These are phyloP conservation scores for Oehlia diaphana DNA, from an alignment of 192 early-diverging fungal genomes.

Conservation along the genomic window DNA sequence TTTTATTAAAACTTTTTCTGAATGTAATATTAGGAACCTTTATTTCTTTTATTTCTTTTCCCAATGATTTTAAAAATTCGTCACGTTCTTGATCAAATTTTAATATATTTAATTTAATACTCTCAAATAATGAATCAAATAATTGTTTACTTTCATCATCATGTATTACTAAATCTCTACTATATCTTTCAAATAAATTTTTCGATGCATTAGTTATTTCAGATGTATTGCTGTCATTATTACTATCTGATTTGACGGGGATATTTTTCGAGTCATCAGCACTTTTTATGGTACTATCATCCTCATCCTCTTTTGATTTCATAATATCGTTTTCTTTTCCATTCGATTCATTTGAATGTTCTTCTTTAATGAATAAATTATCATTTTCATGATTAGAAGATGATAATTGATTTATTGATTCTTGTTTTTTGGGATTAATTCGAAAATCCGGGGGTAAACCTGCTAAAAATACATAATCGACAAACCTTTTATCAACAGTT, in stretches of 20 bases:
- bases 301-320: no score
- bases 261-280: no score
- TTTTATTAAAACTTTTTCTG: neutral
- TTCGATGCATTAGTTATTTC: no score
- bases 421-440: neutral
- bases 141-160: neutral
- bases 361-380: neutral
- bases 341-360: no score
- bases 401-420: neutral
- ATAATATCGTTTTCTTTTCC: no score
- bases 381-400: neutral
- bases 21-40: no score
- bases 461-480: conserved; percentile 21
- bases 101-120: neutral
- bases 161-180: neutral
- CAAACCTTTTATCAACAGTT: neutral
- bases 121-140: conserved; percentile 4
- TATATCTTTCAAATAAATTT: no score
- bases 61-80: conserved; percentile 16
- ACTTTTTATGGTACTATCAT: no score
- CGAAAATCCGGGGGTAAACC: conserved; percentile 6
- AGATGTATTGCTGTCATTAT: no score
- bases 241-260: no score
- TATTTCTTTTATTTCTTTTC: neutral
- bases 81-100: conserved; percentile 22